Base-by-base conservation (phyloP, 176 grass and related monocot species). In the Tuctoria greenei region DNA sequence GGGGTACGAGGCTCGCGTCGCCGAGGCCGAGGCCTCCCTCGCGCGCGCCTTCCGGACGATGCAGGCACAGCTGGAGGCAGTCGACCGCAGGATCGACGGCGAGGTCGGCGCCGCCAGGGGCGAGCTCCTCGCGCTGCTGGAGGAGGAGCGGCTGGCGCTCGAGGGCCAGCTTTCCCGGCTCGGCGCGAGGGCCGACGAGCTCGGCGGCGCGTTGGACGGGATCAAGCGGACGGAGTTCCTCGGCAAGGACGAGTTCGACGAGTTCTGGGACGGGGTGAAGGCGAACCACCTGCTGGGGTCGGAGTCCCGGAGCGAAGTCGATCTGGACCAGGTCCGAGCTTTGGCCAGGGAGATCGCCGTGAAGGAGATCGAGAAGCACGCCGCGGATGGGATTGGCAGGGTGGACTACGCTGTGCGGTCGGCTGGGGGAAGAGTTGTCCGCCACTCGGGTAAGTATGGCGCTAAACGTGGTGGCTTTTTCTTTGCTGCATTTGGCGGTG, bases 281-380 rank as follows among this genome's bases (percentile, higher is more conserved):
- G 80, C n/a, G 80, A 25, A 81, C 24, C 69, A n/a, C n/a, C n/a
- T n/a, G n/a, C 62, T 64, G 4, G 72, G 59, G 24, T 49, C 79
- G 1, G 74, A 74, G 11, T 56, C 65, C 1, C n/a, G 66, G 11
- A 82, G 4, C 1, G 76, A 82, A 17, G 49, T 88, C 40, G 74
- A 88, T 41, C 87, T 99, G 68, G 87, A 95, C 61, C 73, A 90
- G 59, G 85, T 92, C 36, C 90, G 89, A 28, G 46, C 69, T 5
- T 70, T 99, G 24, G 95, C 95, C 4, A 84, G 88, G 81, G 91
- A 92, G 52, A 92, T 99, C 41, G 80, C 76, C 27, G 78, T 90
- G 79, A 75, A 75, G 44, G 95, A 99, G 80, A 87, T 99, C 45
- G 86, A 95, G 73, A 99, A 88, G 77, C 95, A 99, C 84, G 86